Evolutionary conservation across 1,139 yeast genomes (phyloP).

Genomic region (Candida sp.): DNA sequence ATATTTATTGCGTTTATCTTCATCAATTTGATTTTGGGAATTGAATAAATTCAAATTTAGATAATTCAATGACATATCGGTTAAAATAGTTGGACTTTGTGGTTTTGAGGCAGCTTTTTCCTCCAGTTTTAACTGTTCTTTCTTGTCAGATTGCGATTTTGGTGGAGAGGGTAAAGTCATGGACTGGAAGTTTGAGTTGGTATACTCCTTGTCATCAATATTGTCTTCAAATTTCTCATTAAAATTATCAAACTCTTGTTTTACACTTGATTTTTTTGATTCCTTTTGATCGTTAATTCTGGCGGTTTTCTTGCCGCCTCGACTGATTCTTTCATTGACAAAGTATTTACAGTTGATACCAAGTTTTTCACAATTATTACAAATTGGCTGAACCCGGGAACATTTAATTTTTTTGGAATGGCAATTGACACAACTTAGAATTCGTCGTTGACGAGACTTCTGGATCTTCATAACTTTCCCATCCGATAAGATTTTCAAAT

Average conservation of each 20-base stretch:
- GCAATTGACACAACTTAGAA: constrained; percentile 56
- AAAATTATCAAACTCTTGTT: neutral
- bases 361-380: constrained; percentile 47
- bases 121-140: neutral
- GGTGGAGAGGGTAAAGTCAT: neutral
- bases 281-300: constrained; percentile 10
- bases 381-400: constrained; percentile 45
- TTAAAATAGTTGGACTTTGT: constrained; percentile 1
- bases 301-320: constrained; percentile 40
- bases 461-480: constrained; percentile 56
- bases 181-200: neutral
- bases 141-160: neutral
- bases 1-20: neutral
- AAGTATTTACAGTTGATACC: constrained; percentile 50
- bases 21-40: neutral
- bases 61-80: constrained; percentile 5
- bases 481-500: constrained; percentile 13
- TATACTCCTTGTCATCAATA: neutral
- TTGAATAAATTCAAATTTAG: constrained; percentile 4
- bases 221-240: neutral
- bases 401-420: constrained; percentile 63
- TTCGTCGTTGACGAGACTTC: constrained; percentile 54
- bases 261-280: neutral
- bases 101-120: neutral
- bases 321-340: constrained; percentile 50